phyloP scores from a whole-genome alignment of 164 flowering plant genomes.

The Nymphaea thermarum region DNA sequence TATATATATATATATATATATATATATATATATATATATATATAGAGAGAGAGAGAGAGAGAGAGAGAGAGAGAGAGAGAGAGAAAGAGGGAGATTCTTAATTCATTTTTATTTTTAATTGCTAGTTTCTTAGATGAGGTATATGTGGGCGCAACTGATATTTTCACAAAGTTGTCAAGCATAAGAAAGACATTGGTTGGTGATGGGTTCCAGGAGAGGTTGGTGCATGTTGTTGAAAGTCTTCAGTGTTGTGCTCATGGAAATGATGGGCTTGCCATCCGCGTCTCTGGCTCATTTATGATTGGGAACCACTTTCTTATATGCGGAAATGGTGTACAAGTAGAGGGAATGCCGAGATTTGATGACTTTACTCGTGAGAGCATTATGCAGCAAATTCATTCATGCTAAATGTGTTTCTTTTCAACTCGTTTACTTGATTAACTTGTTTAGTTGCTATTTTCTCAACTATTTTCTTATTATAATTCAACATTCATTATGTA shows the following conservation, averaged over 20 bases:
- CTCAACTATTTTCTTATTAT: too few relatives aligned
- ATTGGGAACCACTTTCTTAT: slow-evolving; percentile 78
- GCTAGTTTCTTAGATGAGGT: slow-evolving; percentile 67
- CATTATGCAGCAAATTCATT: slow-evolving; percentile 28
- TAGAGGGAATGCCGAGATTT: slow-evolving; percentile 76
- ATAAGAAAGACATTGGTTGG: slow-evolving; percentile 73
- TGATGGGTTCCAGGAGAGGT: slow-evolving; percentile 78
- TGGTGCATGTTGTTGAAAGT: slow-evolving; percentile 93
- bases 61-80: too few relatives aligned
- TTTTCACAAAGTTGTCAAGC: slow-evolving; percentile 41
- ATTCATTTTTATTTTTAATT: not conserved
- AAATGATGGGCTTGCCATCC: slow-evolving; percentile 69
- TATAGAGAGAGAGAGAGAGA: too few relatives aligned
- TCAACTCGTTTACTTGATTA: too few relatives aligned
- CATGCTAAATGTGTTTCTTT: too few relatives aligned
- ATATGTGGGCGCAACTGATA: slow-evolving; percentile 48
- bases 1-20: too few relatives aligned
- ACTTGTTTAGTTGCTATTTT: too few relatives aligned
- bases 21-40: too few relatives aligned
- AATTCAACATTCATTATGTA: too few relatives aligned
- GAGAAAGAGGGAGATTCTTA: too few relatives aligned
- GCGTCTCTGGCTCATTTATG: slow-evolving; percentile 83
- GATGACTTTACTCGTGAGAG: slow-evolving; percentile 69
- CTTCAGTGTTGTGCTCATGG: slow-evolving; percentile 90
- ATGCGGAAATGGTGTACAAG: slow-evolving; percentile 90